These are phyloP conservation scores for Magnusiomyces starmeri DNA, from an alignment of 1,139 yeast genomes.

Conservation along the genomic window DNA sequence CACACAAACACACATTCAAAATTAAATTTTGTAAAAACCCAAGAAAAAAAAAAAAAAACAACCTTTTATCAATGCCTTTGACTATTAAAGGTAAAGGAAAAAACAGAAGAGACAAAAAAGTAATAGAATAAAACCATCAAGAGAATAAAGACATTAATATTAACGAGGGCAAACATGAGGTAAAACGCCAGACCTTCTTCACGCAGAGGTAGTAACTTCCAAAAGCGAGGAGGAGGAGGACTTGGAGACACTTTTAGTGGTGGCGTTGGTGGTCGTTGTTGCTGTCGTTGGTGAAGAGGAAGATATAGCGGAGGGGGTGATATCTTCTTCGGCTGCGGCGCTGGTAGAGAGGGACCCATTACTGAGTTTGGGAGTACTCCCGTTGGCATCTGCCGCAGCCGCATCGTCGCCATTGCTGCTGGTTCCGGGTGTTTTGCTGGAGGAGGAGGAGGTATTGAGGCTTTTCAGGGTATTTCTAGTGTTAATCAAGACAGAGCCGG, in stretches of 20 bases:
- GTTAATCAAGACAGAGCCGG: conserved; percentile 13
- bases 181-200: not conserved
- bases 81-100: not conserved
- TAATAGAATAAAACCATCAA: conserved; percentile 1
- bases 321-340: not conserved
- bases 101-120: conserved; percentile 7
- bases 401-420: too few species aligned
- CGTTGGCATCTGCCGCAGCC: too few species aligned
- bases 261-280: not conserved
- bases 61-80: too few species aligned
- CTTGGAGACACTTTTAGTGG: conserved; percentile 1
- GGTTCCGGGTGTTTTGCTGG: too few species aligned
- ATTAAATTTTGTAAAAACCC: not conserved
- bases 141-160: conserved; percentile 2
- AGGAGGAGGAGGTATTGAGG: too few species aligned
- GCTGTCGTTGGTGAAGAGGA: too few species aligned
- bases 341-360: not conserved
- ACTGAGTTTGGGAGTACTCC: not conserved
- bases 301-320: too few species aligned
- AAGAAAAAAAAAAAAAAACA: not conserved
- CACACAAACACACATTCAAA: too few species aligned
- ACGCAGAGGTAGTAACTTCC: not conserved
- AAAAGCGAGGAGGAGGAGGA: not conserved
- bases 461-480: not conserved
- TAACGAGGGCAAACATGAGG: not conserved